phyloP scores from a whole-genome alignment of 306 rosid species.

The Castanospermum australe region DNA sequence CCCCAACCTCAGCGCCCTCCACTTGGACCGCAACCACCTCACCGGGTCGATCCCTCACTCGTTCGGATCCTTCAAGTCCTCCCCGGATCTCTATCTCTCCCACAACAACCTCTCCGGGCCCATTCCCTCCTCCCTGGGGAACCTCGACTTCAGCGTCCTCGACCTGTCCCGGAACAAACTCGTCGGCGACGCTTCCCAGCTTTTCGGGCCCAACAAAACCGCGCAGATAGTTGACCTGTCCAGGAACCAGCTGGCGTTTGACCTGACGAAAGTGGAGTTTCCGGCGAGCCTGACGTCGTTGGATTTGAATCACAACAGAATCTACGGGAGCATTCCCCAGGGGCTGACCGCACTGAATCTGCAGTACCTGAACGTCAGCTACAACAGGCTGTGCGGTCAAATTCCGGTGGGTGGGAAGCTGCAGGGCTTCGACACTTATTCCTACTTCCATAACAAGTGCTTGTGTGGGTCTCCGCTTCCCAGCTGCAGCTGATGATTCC shows the following conservation, averaged over 20 bases:
- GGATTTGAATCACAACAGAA: conserved; percentile 62
- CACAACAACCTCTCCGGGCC: conserved; percentile 65
- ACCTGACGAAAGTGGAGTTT: conserved; percentile 41
- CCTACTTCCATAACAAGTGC: conserved; percentile 62
- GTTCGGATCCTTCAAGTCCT: conserved; percentile 36
- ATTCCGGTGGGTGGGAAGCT: conserved; percentile 63
- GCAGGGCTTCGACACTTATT: conserved; percentile 43
- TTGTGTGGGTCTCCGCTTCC: conserved; percentile 68
- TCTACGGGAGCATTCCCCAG: conserved; percentile 47
- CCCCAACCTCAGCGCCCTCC: conserved; percentile 21
- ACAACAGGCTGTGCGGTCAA: conserved; percentile 62
- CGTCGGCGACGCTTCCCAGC: conserved; percentile 50
- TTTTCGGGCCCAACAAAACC: conserved; percentile 45
- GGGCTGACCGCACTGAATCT: conserved; percentile 42
- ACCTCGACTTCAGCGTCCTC: not conserved
- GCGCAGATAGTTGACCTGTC: conserved; percentile 43
- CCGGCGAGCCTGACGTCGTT: conserved; percentile 32
- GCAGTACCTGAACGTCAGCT: conserved; percentile 57
- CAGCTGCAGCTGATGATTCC: conserved; percentile 33
- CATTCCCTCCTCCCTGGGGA: conserved; percentile 47
- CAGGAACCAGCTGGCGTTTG: conserved; percentile 52
- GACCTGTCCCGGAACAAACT: conserved; percentile 66
- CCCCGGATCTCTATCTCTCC: conserved; percentile 41
- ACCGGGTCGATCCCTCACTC: conserved; percentile 63
- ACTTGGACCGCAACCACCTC: conserved; percentile 55